Conservation (phyloP, 805 yeast genomes). For the Danielia reshetovae region DNA sequence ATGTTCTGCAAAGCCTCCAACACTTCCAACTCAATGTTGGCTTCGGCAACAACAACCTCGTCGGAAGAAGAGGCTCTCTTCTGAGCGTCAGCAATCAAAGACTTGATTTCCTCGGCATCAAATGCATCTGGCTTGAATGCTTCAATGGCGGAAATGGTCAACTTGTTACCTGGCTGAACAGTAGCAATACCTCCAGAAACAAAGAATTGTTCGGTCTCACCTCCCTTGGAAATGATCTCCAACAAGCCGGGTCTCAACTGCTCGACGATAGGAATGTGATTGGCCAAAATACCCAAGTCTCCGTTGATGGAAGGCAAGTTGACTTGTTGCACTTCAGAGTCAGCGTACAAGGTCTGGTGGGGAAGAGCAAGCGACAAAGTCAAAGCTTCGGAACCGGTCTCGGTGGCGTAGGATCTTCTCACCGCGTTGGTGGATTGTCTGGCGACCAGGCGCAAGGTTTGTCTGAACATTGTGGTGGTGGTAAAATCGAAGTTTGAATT, state of each 20-base stretch:
- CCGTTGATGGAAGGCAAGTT: constrained; percentile 95
- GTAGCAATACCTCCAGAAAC: constrained; percentile 96
- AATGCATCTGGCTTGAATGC: constrained; percentile 90
- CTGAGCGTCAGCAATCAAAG: constrained; percentile 87
- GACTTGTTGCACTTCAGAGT: constrained; percentile 64
- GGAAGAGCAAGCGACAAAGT: constrained; percentile 91
- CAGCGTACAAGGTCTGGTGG: constrained; percentile 64
- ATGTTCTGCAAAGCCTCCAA: constrained; percentile 87
- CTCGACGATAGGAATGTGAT: constrained; percentile 96
- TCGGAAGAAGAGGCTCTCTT: constrained; percentile 82
- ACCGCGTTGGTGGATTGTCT: constrained; percentile 54
- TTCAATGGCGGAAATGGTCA: constrained; percentile 90
- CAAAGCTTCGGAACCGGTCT: constrained; percentile 61
- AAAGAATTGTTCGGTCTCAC: constrained; percentile 74
- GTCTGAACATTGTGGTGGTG: constrained; percentile 54
- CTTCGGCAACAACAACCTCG: constrained; percentile 88
- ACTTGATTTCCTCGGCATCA: constrained; percentile 72
- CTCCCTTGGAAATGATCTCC: constrained; percentile 77
- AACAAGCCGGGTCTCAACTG: constrained; percentile 95
- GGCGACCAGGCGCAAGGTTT: constrained; percentile 56
- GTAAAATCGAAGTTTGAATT: constrained; percentile 3
- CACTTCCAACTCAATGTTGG: constrained; percentile 92
- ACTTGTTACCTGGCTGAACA: constrained; percentile 88
- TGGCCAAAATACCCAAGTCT: constrained; percentile 93
- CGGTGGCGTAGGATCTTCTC: constrained; percentile 90